Base-by-base conservation (phyloP, 2,329 filamentous ascomycete genomes). In the Zymoseptoria passerinii region DNA sequence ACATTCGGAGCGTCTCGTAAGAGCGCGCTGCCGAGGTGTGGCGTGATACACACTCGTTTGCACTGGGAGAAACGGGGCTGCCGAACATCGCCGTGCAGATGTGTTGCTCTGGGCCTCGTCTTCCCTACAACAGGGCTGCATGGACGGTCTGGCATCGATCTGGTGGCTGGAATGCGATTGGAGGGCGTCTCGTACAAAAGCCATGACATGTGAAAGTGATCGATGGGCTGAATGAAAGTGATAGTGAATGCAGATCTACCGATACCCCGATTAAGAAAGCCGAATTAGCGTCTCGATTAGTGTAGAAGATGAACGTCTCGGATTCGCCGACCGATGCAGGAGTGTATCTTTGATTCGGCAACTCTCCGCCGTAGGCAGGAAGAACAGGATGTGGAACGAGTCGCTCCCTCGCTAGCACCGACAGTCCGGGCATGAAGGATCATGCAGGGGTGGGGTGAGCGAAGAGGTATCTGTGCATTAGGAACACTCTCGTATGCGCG, bases 1-100 rank as follows among this genome's bases (percentile, higher is more conserved):
- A 69, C 55, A 67, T 59, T 57, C 55, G 58, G 55, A 54, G 59
- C 18, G 35, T 44, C 18, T 35, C 55, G 28, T 60, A 48, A 16
- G 10, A 44, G 16, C 7, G 13, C 7, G 4, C 35, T 44, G n/a
- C 13, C 35, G 35, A 44, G 35, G 35, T n/a, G 35, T 44, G 35
- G 35, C 35, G 35, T 44, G 35, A n/a, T n/a, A 16, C 13, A 44
- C 35, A 44, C n/a, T 13, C 35, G 16, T 16, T 40, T 16, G 6
- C 10, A 16, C 16, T 40, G 35, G 6, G 35, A 16, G 16, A 10
- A 40, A 2, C 4, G 35, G 10, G 35, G 35, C 3, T 16, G 5
- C 10, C 35, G 9, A n/a, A 40, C 10, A 40, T 16, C 35, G 16
- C 35, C 35, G 35, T 40, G 35, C 35, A 10, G 35, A 40, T 40